Conservation (phyloP, 148 eudicot genomes). For the Hydrangea macrophylla region DNA sequence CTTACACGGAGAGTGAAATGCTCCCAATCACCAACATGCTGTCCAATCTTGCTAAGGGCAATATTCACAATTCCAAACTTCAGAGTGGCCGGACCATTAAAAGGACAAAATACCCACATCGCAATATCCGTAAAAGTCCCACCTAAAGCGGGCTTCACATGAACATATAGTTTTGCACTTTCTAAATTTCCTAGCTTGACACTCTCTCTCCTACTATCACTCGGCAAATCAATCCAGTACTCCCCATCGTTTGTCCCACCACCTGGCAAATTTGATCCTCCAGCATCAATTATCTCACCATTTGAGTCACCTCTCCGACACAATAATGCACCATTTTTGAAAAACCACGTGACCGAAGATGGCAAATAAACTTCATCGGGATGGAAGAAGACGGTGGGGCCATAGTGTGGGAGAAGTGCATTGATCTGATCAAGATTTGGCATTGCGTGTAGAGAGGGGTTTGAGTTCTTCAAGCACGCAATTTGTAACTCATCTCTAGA, state of each 20-base stretch:
- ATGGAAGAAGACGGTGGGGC: constrained; percentile 84
- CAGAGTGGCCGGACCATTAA: constrained; percentile 78
- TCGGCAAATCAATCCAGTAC: constrained; percentile 83
- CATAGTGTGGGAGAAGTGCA: constrained; percentile 75
- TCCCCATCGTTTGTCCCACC: constrained; percentile 67
- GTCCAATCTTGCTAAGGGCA: constrained; percentile 56
- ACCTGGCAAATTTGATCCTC: constrained; percentile 72
- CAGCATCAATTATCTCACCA: constrained; percentile 54
- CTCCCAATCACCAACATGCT: constrained; percentile 91
- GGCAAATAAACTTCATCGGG: constrained; percentile 77
- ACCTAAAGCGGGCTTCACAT: constrained; percentile 84
- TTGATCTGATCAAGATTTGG: constrained; percentile 75
- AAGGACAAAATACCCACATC: constrained; percentile 93
- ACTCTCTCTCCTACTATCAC: constrained; percentile 37
- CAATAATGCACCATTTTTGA: constrained; percentile 64
- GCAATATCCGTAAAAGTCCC: constrained; percentile 81
- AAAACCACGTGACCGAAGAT: constrained; percentile 85
- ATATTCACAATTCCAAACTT: constrained; percentile 56
- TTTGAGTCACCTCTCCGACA: constrained; percentile 30
- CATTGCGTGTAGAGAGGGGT: constrained; percentile 47
- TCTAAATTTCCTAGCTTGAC: constrained; percentile 61
- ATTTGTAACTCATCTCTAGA: constrained; percentile 38
- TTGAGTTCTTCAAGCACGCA: constrained; percentile 64
- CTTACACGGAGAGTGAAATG: constrained; percentile 84
- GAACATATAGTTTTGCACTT: constrained; percentile 69